phyloP scores from a whole-genome alignment of 306 rosid genomes.

The Abrus precatorius region DNA sequence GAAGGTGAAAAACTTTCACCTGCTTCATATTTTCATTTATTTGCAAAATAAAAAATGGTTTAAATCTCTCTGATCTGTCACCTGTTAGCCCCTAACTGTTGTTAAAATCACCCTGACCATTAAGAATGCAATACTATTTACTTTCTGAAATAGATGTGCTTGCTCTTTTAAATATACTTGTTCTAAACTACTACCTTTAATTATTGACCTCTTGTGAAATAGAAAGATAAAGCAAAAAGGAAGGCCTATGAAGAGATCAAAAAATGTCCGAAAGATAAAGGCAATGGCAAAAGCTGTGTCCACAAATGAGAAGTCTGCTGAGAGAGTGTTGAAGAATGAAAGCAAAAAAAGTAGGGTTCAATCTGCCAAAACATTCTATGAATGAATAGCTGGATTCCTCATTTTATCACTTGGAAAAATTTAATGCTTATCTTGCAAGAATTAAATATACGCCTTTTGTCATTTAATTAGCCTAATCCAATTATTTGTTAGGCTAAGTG shows the following conservation, averaged over 20 bases:
- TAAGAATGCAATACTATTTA: slow-evolving; percentile 1
- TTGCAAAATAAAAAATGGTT: slow-evolving; percentile 19
- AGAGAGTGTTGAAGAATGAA: slow-evolving; percentile 69
- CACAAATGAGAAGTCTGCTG: slow-evolving; percentile 60
- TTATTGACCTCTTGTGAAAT: slow-evolving; percentile 45
- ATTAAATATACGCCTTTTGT: neutral
- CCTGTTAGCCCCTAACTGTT: neutral
- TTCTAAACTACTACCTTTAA: slow-evolving; percentile 30
- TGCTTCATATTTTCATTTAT: slow-evolving; percentile 24
- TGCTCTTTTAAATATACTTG: neutral
- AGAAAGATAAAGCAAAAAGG: slow-evolving; percentile 82
- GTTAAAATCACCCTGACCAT: neutral
- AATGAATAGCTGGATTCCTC: slow-evolving; percentile 49
- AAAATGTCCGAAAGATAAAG: slow-evolving; percentile 75
- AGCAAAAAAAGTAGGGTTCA: slow-evolving; percentile 72
- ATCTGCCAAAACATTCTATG: slow-evolving; percentile 83
- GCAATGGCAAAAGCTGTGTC: slow-evolving; percentile 77
- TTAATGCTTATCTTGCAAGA: slow-evolving; percentile 18
- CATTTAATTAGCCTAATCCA: slow-evolving; percentile 27
- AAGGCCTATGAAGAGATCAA: slow-evolving; percentile 86
- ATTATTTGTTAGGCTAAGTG: slow-evolving; percentile 23
- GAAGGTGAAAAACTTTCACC: neutral
- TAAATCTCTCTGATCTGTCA: slow-evolving; percentile 4
- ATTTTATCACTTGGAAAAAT: slow-evolving; percentile 30
- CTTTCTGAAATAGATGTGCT: neutral